Conservation (phyloP, 345 rosid genomes). For the Limnanthes douglasii region DNA sequence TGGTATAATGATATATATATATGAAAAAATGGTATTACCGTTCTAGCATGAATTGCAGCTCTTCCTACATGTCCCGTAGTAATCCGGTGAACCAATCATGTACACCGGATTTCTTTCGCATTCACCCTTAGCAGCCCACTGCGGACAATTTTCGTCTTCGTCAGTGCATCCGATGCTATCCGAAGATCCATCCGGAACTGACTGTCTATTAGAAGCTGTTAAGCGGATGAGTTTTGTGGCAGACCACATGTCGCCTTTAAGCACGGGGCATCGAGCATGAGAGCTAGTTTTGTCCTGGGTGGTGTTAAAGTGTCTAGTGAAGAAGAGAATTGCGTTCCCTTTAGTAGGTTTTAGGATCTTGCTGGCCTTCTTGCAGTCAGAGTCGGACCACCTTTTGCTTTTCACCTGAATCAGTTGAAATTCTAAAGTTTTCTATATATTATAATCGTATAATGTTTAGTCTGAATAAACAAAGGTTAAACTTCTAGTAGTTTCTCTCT, state of each 20-base stretch:
- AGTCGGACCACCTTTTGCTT: conserved; percentile 38
- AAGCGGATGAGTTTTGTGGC: conserved; percentile 47
- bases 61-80: conserved; percentile 81
- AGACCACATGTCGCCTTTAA: conserved; percentile 51
- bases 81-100: conserved; percentile 87
- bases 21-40: no score
- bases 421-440: not conserved
- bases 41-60: conserved; percentile 68
- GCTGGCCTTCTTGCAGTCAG: conserved; percentile 33
- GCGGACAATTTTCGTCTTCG: conserved; percentile 54
- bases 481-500: conserved; percentile 6
- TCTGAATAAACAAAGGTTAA: not conserved
- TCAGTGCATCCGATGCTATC: conserved; percentile 41
- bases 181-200: conserved; percentile 6
- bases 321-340: conserved; percentile 76
- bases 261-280: conserved; percentile 72
- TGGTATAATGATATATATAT: no score
- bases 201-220: conserved; percentile 14
- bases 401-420: conserved; percentile 21
- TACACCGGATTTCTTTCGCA: conserved; percentile 74
- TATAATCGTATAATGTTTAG: no score
- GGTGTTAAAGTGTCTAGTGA: conserved; percentile 36
- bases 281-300: conserved; percentile 40
- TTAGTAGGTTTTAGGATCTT: conserved; percentile 39
- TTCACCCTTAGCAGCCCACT: conserved; percentile 77